phyloP scores from a whole-genome alignment of 768 basidiomycete genomes.

The Dentipellis fragilis region DNA sequence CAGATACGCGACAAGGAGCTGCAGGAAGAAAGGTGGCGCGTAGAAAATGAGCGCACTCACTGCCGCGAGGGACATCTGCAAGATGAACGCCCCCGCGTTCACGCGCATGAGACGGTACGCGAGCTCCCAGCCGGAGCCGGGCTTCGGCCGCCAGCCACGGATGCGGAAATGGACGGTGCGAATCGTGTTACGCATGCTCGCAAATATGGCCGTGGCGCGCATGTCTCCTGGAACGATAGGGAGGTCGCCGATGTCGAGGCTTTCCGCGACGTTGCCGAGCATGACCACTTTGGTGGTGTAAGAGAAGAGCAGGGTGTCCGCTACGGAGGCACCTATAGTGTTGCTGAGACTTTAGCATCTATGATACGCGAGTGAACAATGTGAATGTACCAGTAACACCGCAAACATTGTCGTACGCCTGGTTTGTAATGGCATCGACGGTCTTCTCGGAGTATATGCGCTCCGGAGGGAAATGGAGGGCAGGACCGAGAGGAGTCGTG shows the following conservation, averaged over 20 bases:
- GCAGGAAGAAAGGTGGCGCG: conserved; percentile 48
- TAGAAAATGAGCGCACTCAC: conserved; percentile 59
- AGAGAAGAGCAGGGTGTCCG: conserved; percentile 65
- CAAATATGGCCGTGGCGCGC: conserved; percentile 55
- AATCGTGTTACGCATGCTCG: conserved; percentile 52
- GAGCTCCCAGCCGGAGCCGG: conserved; percentile 57
- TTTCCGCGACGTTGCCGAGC: conserved; percentile 65
- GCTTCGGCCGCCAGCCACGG: conserved; percentile 45
- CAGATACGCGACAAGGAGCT: conserved; percentile 49
- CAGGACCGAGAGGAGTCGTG: conserved; percentile 61
- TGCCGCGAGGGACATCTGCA: conserved; percentile 41
- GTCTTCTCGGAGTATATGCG: conserved; percentile 68
- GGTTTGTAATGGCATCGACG: conserved; percentile 46
- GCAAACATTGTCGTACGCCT: conserved; percentile 67
- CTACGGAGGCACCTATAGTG: conserved; percentile 42
- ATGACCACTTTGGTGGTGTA: conserved; percentile 84
- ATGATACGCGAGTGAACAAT: not conserved
- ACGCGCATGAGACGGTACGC: conserved; percentile 50
- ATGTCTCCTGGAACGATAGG: conserved; percentile 70
- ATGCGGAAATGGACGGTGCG: conserved; percentile 38
- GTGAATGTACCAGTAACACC: conserved; percentile 38
- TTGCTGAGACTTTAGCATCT: not conserved
- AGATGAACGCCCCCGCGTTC: conserved; percentile 33
- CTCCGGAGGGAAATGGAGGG: conserved; percentile 63
- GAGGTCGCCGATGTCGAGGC: conserved; percentile 79